Percentiles rank a stretch among this genome's conserved stretches.
phyloP scores from a whole-genome alignment of 83 land plant genomes.

The Diphasiastrum complanatum region DNA sequence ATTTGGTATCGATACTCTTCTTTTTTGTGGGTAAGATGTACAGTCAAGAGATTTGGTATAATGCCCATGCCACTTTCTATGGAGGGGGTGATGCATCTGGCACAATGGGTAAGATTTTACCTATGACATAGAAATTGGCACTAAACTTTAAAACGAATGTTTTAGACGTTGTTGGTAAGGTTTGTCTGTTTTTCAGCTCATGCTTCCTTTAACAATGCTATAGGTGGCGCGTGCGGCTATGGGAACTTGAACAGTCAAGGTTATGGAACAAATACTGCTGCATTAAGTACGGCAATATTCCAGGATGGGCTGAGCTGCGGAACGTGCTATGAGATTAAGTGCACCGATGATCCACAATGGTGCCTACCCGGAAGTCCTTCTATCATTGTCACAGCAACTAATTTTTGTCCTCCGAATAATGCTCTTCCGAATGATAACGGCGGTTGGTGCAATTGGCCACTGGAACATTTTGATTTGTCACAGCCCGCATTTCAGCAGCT shows the following conservation, averaged over 20 bases:
- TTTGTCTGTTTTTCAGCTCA: too few species aligned
- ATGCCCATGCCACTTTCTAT: too few species aligned
- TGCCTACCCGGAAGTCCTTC: conserved; percentile 14
- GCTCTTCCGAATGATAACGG: neutral
- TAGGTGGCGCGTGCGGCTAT: conserved; percentile 24
- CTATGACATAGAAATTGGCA: too few species aligned
- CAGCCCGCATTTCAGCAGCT: conserved; percentile 17
- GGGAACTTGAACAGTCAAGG: conserved; percentile 18
- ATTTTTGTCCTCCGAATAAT: conserved; percentile 2
- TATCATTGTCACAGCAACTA: conserved; percentile 19
- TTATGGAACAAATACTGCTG: conserved; percentile 11
- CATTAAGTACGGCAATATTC: conserved; percentile 21
- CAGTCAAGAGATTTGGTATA: too few species aligned
- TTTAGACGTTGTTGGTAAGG: too few species aligned
- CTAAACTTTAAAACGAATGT: too few species aligned
- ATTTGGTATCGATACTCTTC: too few species aligned
- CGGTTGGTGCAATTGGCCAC: neutral
- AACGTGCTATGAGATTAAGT: conserved; percentile 9
- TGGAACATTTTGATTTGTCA: conserved; percentile 19
- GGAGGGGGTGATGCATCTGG: too few species aligned
- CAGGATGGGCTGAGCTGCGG: conserved; percentile 16
- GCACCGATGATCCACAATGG: conserved; percentile 11
- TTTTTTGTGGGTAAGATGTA: too few species aligned
- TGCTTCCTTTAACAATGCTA: too few species aligned
- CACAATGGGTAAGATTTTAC: too few species aligned